phyloP scores from a whole-genome alignment of 805 yeast genomes.

The Candida ortonii region DNA sequence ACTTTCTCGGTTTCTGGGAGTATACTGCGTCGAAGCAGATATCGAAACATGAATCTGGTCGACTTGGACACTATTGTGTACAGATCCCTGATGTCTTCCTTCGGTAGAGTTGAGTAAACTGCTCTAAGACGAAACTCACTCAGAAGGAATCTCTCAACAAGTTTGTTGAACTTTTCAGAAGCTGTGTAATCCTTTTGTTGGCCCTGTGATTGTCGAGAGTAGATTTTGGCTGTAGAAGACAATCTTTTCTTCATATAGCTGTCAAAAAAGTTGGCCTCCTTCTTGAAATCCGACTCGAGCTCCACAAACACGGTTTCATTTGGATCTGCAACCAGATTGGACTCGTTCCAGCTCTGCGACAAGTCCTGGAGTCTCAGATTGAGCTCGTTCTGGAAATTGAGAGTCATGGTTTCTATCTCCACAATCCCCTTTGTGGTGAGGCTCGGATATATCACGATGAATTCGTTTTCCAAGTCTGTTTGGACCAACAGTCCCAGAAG shows the following conservation, averaged over 20 bases:
- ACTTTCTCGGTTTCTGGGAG: constrained; percentile 31
- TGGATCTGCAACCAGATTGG: constrained; percentile 3
- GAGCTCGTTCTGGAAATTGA: constrained; percentile 15
- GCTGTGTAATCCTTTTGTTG: constrained; percentile 3
- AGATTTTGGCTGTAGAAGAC: constrained; percentile 1
- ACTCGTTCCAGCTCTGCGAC: constrained; percentile 7
- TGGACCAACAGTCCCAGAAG: constrained; percentile 14
- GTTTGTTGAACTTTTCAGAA: constrained; percentile 13
- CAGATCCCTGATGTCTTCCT: constrained; percentile 33
- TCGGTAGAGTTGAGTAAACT: constrained; percentile 26
- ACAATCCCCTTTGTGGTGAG: constrained; percentile 4
- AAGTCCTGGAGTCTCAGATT: constrained; percentile 10
- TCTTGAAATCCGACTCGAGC: constrained; percentile 12
- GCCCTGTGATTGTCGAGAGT: constrained; percentile 1
- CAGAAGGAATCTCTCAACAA: constrained; percentile 33
- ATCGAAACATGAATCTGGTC: constrained; percentile 37
- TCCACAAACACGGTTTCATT: constrained; percentile 11
- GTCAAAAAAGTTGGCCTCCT: constrained; percentile 21
- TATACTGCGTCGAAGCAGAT: constrained; percentile 15
- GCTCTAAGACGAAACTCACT: constrained; percentile 37
- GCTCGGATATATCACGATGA: constrained; percentile 17
- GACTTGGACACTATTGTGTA: constrained; percentile 36
- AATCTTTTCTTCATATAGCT: constrained; percentile 20
- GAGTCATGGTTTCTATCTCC: constrained; percentile 12
- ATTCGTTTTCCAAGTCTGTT: constrained; percentile 8